phyloP scores from a whole-genome alignment of 345 rosid species.

The Corymbia maculata region DNA sequence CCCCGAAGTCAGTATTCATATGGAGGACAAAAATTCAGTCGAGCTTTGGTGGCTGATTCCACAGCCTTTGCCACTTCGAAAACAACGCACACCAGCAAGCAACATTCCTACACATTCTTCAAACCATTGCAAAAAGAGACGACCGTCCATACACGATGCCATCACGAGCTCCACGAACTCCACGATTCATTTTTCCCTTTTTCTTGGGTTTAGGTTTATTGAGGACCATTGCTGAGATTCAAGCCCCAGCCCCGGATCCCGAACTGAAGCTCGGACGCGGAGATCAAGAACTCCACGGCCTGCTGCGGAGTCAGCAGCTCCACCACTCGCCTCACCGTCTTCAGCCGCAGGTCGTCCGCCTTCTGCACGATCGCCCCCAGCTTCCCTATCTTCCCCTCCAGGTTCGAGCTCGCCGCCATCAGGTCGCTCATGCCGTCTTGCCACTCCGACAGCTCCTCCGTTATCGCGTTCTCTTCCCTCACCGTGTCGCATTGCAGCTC shows the following conservation, averaged over 20 bases:
- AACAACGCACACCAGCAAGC: not conserved
- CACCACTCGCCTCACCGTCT: slow-evolving; percentile 41
- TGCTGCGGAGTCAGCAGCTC: slow-evolving; percentile 58
- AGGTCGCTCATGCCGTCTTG: slow-evolving; percentile 56
- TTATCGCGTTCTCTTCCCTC: slow-evolving; percentile 70
- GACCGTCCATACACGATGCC: not conserved
- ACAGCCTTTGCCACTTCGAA: not conserved
- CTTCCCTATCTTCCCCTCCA: slow-evolving; percentile 31
- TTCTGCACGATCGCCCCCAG: slow-evolving; percentile 32
- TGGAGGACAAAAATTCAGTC: not conserved
- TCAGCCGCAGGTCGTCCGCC: slow-evolving; percentile 65
- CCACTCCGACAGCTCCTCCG: slow-evolving; percentile 69
- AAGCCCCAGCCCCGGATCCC: slow-evolving; percentile 63
- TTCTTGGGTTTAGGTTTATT: not conserved
- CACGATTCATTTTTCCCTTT: not conserved
- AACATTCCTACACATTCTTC: not conserved
- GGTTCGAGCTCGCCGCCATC: not conserved
- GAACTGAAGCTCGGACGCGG: slow-evolving; percentile 62
- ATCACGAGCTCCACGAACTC: not conserved
- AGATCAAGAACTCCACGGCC: slow-evolving; percentile 59
- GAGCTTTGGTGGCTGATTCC: not conserved
- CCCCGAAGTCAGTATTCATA: not conserved
- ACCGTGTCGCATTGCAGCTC: slow-evolving; percentile 89
- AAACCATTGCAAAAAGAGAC: not conserved
- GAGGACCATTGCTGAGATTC: not conserved